Evolutionary conservation across 1,139 yeast species (phyloP), one percentile per base, ranked within the genome.

Genomic region (Taphrina flavorubra): DNA sequence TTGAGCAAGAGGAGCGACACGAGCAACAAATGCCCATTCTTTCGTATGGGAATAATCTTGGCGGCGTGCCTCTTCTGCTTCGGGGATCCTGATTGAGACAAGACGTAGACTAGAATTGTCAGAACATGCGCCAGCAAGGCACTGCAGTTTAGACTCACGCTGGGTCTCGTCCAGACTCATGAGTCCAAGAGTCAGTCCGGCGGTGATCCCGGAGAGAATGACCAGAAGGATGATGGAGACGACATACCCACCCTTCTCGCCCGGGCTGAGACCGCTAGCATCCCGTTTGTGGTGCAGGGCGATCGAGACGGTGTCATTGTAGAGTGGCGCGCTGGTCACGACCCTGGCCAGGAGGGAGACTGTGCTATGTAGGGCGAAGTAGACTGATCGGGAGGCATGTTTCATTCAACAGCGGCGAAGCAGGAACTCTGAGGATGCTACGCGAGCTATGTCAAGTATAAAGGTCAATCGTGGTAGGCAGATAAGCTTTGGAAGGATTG

Each of bases 121-220:
- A n/a, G 49, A 56, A 13, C 42, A 4, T 39, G 42, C 2, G 42
- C 42, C 11, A 6, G 14, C 42, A 6, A 14, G 42, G 42, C 42
- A 25, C 7, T 16, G 42, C 6, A 25, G 8, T 4, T n/a, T 14
- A 16, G 8, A 40, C 49, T 20, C 31, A 58, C 62, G 59, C 31
- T 68, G 70, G 10, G 70, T 68, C 34, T 64, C 70, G 39, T 68
- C 70, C 44, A 68, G 36, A 14, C 66, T 47, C 70, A 68, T 68
- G 31, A 65, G 60, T 7, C 70, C 70, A 6, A 68, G 59, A 2
- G 70, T 68, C 55, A 68, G 36, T 25, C 70, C 70, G n/a, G 70
- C 70, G 13, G 65, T 44, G 39, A 68, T 65, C 20, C 70, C 70
- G 4, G 70, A 68, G 47, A 68, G 51, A 20, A 40, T 31, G 51